Conservation (phyloP, 305 asterid genomes). For the Salvia sclarea region DNA sequence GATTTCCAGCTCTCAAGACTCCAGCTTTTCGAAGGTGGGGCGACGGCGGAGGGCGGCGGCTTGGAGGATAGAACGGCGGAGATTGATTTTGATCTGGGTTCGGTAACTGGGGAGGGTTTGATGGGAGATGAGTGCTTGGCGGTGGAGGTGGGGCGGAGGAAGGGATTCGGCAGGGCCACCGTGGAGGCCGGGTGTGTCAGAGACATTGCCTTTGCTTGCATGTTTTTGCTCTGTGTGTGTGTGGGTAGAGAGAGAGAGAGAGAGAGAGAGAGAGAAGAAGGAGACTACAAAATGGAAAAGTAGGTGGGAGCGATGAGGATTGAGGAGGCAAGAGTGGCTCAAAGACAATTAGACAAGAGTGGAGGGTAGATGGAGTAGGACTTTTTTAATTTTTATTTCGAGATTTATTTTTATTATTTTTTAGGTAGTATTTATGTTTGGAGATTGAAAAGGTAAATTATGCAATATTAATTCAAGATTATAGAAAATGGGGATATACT, state of each 20-base stretch:
- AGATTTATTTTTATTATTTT: too few relatives aligned
- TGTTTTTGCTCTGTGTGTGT: background rate
- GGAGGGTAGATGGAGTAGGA: background rate
- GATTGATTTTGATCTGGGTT: conserved; percentile 35
- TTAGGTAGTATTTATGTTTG: background rate
- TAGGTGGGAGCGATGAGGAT: background rate
- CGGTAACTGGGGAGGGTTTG: conserved; percentile 32
- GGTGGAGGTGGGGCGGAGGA: conserved; percentile 33
- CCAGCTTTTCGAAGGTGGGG: conserved; percentile 38
- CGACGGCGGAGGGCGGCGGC: conserved; percentile 32
- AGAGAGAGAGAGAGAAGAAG: background rate
- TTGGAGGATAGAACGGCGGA: conserved; percentile 47
- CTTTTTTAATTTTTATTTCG: too few relatives aligned
- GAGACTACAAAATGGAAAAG: background rate
- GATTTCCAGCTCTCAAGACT: conserved; percentile 50
- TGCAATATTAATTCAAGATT: background rate
- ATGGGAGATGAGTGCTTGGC: conserved; percentile 22
- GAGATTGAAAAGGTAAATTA: background rate
- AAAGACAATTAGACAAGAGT: too few relatives aligned
- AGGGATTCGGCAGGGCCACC: conserved; percentile 30
- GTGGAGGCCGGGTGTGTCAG: conserved; percentile 30
- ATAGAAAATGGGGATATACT: background rate
- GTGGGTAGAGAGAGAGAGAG: background rate
- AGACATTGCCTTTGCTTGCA: conserved; percentile 38
- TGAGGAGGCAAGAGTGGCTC: background rate